Evolutionary conservation across 2,329 filamentous ascomycete genomes (phyloP).

Genomic region (Pseudocercospora musae): DNA sequence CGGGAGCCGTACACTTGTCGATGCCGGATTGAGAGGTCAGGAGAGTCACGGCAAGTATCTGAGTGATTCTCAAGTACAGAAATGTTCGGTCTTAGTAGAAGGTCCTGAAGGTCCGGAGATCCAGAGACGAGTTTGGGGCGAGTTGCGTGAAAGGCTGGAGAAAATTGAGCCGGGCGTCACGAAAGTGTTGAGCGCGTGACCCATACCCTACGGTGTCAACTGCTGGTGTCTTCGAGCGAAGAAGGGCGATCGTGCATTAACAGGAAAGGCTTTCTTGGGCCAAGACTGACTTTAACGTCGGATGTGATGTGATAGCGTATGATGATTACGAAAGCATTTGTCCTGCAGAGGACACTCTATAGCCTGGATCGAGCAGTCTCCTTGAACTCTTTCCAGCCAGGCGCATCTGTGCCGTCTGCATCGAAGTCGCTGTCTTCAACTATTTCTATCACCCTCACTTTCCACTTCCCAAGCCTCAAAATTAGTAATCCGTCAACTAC

Average conservation of each 20-base stretch:
- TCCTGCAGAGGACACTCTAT: not conserved
- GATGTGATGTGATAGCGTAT: not conserved
- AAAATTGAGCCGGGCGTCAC: constrained; percentile 36
- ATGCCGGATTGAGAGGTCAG: constrained; percentile 36
- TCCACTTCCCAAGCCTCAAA: constrained; percentile 58
- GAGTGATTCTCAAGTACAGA: constrained; percentile 33
- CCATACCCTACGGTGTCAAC: no score
- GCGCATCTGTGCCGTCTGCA: constrained; percentile 44
- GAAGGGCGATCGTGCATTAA: not conserved
- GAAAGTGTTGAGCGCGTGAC: constrained; percentile 19
- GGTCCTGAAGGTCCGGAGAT: constrained; percentile 37
- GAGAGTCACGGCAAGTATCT: constrained; percentile 44
- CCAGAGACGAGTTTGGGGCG: constrained; percentile 40
- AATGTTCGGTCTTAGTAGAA: constrained; percentile 35
- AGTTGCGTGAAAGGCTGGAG: constrained; percentile 41
- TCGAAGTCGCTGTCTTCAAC: constrained; percentile 54
- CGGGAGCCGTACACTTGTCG: constrained; percentile 41
- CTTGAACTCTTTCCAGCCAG: constrained; percentile 48
- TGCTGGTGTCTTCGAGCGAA: not conserved
- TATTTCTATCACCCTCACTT: constrained; percentile 55
- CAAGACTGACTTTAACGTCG: not conserved
- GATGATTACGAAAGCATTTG: not conserved
- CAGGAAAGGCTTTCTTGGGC: not conserved
- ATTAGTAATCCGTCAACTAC: constrained; percentile 58
- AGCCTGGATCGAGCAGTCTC: not conserved